phyloP scores from a whole-genome alignment of 2,329 filamentous ascomycete genomes.

The Talaromyces sp. region DNA sequence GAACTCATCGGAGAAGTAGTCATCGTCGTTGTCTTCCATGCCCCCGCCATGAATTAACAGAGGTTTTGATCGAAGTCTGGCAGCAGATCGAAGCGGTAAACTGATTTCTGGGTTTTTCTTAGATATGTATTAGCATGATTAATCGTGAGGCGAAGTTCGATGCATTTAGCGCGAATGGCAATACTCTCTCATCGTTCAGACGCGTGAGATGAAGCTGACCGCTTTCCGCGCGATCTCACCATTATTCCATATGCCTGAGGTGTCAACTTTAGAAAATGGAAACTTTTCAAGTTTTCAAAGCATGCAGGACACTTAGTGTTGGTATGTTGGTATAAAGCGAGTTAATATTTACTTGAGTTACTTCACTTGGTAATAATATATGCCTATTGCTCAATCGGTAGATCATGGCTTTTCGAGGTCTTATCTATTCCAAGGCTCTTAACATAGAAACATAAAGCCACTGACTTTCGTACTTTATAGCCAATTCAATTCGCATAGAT shows the following conservation, averaged over 20 bases:
- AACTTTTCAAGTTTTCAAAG: too few species aligned
- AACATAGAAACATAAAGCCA: too few species aligned
- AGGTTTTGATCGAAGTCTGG: background rate
- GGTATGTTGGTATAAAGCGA: too few species aligned
- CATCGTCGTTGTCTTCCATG: slow-evolving; percentile 53
- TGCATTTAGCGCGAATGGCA: background rate
- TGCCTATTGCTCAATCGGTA: too few species aligned
- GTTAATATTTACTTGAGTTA: too few species aligned
- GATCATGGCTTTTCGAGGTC: too few species aligned
- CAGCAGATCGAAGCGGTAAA: background rate
- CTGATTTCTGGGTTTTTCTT: background rate
- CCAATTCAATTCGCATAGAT: background rate
- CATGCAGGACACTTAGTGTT: too few species aligned
- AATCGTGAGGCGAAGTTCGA: background rate
- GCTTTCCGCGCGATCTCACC: slow-evolving; percentile 3
- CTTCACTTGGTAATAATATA: too few species aligned
- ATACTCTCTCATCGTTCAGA: background rate
- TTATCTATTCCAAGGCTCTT: too few species aligned
- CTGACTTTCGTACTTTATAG: too few species aligned
- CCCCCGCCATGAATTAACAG: slow-evolving; percentile 43
- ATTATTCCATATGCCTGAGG: background rate
- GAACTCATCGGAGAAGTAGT: slow-evolving; percentile 52
- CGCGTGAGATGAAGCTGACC: slow-evolving; percentile 5
- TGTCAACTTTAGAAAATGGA: background rate
- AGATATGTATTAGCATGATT: slow-evolving; percentile 1